These are phyloP conservation scores for Backusella psychrophila DNA, from an alignment of 192 early-diverging fungal genomes.

Conservation along the genomic window DNA sequence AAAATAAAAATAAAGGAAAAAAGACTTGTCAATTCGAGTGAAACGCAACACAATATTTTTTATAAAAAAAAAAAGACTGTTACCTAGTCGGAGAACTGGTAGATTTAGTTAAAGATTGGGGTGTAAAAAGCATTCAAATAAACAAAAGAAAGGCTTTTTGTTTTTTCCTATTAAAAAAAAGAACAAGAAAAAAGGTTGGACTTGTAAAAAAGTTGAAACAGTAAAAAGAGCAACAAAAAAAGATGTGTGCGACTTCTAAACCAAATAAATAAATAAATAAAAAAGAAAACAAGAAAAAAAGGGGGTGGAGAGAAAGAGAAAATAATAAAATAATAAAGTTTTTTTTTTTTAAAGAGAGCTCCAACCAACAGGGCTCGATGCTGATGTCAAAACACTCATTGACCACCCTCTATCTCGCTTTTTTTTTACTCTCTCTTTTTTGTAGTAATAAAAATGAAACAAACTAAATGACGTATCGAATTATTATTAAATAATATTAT, in stretches of 20 bases:
- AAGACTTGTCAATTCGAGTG: conserved; percentile 5
- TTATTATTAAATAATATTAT: background rate
- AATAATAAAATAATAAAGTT: background rate
- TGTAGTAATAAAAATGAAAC: background rate
- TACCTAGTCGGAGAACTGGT: conserved; percentile 7
- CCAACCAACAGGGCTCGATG: conserved; percentile 4
- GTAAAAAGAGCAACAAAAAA: background rate
- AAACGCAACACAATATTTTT: conserved; percentile 14
- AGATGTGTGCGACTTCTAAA: background rate
- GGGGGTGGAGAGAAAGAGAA: background rate
- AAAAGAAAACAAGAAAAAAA: background rate
- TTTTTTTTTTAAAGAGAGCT: conserved; percentile 6
- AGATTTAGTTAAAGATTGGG: conserved; percentile 6
- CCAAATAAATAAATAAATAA: background rate
- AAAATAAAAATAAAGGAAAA: background rate
- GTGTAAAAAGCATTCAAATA: background rate
- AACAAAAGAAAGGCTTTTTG: background rate
- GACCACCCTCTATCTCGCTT: background rate
- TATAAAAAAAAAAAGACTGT: background rate
- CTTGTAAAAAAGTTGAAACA: background rate
- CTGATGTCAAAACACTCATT: conserved; percentile 7
- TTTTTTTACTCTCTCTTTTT: background rate
- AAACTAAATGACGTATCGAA: background rate
- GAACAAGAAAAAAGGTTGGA: background rate
- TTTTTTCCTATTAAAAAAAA: background rate